Evolutionary conservation across 2,329 filamentous ascomycete genomes (phyloP).

Genomic region (Penicillium digitatum): DNA sequence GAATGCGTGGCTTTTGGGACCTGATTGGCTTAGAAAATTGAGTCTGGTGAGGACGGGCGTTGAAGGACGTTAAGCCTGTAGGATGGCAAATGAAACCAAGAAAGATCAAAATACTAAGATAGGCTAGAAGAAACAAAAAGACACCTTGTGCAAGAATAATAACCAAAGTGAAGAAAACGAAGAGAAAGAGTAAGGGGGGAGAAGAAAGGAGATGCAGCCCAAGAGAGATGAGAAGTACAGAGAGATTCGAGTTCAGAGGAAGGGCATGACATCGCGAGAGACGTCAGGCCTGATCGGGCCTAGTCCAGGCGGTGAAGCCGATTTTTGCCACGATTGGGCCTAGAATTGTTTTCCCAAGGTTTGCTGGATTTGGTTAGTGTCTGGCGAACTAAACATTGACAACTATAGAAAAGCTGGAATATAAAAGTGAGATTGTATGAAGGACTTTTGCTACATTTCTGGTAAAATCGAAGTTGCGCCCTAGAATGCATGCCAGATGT

Average conservation of each 20-base stretch:
- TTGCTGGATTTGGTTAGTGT: slow-evolving; percentile 10
- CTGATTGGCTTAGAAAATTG: slow-evolving; percentile 11
- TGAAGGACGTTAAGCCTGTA: slow-evolving; percentile 17
- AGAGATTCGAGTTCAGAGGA: slow-evolving; percentile 17
- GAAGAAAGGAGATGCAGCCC: slow-evolving; percentile 19
- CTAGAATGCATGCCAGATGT: neutral
- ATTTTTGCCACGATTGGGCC: slow-evolving; percentile 20
- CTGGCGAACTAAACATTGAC: neutral
- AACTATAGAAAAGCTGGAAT: neutral
- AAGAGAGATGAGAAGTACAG: slow-evolving; percentile 18
- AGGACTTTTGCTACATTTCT: neutral
- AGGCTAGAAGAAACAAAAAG: neutral
- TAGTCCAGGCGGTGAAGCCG: slow-evolving; percentile 20
- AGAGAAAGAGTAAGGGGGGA: slow-evolving; percentile 15
- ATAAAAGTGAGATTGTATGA: neutral
- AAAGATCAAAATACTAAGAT: slow-evolving; percentile 11
- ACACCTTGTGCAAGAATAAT: slow-evolving; percentile 6
- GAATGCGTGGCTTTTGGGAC: slow-evolving; percentile 5
- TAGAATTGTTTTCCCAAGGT: slow-evolving; percentile 5
- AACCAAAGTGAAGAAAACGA: slow-evolving; percentile 9
- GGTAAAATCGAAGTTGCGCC: neutral
- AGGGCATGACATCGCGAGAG: slow-evolving; percentile 25
- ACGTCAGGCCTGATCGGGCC: slow-evolving; percentile 23
- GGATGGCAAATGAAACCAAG: neutral
- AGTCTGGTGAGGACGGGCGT: slow-evolving; percentile 20